Conservation (phyloP, 352 stramenopile species). For the Pythium volutum region DNA sequence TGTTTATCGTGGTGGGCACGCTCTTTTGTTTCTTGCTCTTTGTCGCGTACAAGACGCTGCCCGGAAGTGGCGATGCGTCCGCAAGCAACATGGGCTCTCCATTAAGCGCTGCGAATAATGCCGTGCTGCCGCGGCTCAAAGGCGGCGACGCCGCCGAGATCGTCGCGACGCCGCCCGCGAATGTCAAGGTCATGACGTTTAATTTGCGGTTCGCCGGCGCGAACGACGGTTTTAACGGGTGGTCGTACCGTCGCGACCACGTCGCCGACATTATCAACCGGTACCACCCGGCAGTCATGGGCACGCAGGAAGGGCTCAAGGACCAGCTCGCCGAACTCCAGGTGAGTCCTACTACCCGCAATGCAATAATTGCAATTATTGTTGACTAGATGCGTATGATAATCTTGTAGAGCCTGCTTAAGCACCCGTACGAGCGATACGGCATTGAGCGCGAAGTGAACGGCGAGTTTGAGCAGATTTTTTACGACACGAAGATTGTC, state of each 20-base stretch:
- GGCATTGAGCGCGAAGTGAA: slow-evolving; percentile 32
- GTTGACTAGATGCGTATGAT: not conserved
- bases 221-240: slow-evolving; percentile 34
- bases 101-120: slow-evolving; percentile 18
- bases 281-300: slow-evolving; percentile 36
- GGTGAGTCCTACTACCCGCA: no score
- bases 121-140: slow-evolving; percentile 37
- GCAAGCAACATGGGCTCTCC: not conserved
- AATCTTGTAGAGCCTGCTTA: slow-evolving; percentile 16
- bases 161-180: slow-evolving; percentile 34
- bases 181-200: slow-evolving; percentile 58
- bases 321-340: slow-evolving; percentile 36
- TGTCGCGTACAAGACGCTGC: slow-evolving; percentile 43
- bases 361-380: not conserved
- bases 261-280: slow-evolving; percentile 38
- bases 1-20: slow-evolving; percentile 62
- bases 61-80: not conserved
- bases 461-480: slow-evolving; percentile 41
- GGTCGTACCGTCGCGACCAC: slow-evolving; percentile 33
- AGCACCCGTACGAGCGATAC: slow-evolving; percentile 35
- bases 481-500: slow-evolving; percentile 36
- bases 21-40: slow-evolving; percentile 72
- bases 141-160: slow-evolving; percentile 24
- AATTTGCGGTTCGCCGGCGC: slow-evolving; percentile 35
- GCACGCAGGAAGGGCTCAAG: slow-evolving; percentile 40